Conservation (phyloP, 352 stramenopile genomes). For the Phytopythium oedochilum region DNA sequence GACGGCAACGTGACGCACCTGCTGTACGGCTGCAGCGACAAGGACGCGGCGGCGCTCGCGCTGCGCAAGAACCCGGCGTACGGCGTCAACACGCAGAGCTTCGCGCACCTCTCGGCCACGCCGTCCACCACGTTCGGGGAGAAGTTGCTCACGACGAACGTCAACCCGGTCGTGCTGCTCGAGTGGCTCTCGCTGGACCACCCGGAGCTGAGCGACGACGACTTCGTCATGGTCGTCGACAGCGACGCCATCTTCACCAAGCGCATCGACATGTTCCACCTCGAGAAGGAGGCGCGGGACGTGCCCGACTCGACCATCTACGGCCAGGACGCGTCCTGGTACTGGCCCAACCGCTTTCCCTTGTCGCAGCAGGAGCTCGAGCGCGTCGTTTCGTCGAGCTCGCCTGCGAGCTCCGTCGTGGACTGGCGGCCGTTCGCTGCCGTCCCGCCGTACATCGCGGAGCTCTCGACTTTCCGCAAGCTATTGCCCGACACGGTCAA, state of each 20-base stretch:
- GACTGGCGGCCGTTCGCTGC: constrained; percentile 74
- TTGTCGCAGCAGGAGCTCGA: constrained; percentile 29
- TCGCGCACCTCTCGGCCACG: constrained; percentile 22
- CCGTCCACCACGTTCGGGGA: constrained; percentile 44
- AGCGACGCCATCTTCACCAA: constrained; percentile 82
- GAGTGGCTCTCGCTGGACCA: constrained; percentile 42
- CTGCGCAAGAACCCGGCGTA: constrained; percentile 47
- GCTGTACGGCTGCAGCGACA: constrained; percentile 61
- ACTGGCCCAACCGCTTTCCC: constrained; percentile 48
- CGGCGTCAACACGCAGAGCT: constrained; percentile 38
- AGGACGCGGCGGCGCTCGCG: constrained; percentile 27
- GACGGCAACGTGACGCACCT: constrained; percentile 59
- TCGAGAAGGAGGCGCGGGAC: constrained; percentile 62
- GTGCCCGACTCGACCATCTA: constrained; percentile 42
- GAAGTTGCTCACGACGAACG: constrained; percentile 50
- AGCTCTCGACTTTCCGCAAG: constrained; percentile 42
- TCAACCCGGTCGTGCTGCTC: constrained; percentile 51
- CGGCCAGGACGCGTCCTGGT: constrained; percentile 81
- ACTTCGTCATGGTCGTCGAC: constrained; percentile 78
- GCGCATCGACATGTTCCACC: constrained; percentile 64
- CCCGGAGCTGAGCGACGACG: constrained; percentile 32
- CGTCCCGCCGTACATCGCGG: constrained; percentile 66
- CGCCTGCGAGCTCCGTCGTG: constrained; percentile 28
- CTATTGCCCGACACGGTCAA: constrained; percentile 43
- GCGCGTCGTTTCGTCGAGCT: constrained; percentile 35